A percentile compares a stretch with the other conserved stretches of the same genome.
phyloP scores from a whole-genome alignment of 2,329 filamentous ascomycete genomes.

The Botrytis aclada region DNA sequence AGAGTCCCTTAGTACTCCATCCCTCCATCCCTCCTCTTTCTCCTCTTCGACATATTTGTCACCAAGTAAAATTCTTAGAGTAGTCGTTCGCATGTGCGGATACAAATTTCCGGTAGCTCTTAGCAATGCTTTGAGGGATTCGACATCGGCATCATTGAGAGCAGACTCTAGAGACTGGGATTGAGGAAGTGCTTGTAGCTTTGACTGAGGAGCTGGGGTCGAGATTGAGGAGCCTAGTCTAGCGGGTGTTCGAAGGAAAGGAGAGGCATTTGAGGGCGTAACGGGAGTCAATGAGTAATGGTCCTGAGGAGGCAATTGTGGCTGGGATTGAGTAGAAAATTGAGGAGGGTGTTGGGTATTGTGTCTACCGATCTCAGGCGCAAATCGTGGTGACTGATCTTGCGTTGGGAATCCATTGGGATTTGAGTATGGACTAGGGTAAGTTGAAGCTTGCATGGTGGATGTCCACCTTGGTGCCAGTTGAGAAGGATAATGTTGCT shows the following conservation, averaged over 20 bases:
- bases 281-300: background rate
- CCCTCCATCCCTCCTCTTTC: background rate
- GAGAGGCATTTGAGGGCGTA: background rate
- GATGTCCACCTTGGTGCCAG: background rate
- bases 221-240: background rate
- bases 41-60: slow-evolving; percentile 10
- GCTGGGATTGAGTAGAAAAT: background rate
- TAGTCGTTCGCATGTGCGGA: background rate
- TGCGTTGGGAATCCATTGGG: background rate
- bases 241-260: background rate
- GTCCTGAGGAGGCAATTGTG: background rate
- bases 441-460: background rate
- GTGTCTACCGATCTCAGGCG: too few relatives aligned
- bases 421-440: background rate
- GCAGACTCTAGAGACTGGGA: background rate
- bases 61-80: background rate
- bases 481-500: background rate
- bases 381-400: background rate
- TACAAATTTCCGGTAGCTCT: background rate
- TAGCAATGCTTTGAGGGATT: background rate
- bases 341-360: background rate
- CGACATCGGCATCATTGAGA: background rate
- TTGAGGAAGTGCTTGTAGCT: background rate
- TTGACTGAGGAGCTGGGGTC: background rate
- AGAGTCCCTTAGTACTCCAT: background rate